A percentile compares a stretch with the other conserved stretches of the same genome.
phyloP scores from a whole-genome alignment of 176 grass and related monocot species.

The Oropetium thomaeum region DNA sequence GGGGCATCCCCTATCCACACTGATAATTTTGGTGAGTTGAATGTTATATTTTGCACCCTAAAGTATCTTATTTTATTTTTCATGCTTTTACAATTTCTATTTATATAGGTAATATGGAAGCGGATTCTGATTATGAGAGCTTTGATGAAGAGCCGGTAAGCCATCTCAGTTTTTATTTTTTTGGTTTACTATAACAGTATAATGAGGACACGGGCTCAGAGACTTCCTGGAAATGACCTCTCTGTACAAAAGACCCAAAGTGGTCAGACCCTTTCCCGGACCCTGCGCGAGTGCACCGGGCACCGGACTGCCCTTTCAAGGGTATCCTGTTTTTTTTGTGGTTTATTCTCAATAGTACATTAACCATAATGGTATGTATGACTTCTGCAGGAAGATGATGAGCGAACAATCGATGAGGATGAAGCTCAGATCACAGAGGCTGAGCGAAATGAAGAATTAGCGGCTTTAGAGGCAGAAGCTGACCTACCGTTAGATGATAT shows the following conservation, averaged over 20 bases:
- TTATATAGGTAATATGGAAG: conserved; percentile 62
- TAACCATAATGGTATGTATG: conserved; percentile 8
- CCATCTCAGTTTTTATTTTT: conserved; percentile 9
- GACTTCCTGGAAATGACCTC: no score
- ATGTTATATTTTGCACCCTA: conserved; percentile 16
- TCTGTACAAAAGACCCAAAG: no score
- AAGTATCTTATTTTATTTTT: conserved; percentile 5
- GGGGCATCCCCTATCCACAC: neutral
- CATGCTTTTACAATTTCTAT: conserved; percentile 22
- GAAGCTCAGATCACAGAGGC: conserved; percentile 88
- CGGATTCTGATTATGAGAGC: conserved; percentile 68
- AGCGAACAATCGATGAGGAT: conserved; percentile 79
- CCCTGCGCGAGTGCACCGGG: no score
- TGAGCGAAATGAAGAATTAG: conserved; percentile 78
- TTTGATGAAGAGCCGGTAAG: conserved; percentile 77
- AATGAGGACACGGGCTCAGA: no score
- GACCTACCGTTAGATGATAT: conserved; percentile 80
- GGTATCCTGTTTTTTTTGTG: neutral
- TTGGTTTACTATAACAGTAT: no score
- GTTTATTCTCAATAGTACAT: neutral
- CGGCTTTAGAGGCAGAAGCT: conserved; percentile 84
- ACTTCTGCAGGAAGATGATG: conserved; percentile 81
- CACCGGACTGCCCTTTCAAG: no score
- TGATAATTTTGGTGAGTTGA: conserved; percentile 44
- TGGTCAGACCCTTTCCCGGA: no score